These are phyloP conservation scores for Talaromyces sp. DNA, from an alignment of 2,329 filamentous ascomycete genomes.

Conservation along the genomic window DNA sequence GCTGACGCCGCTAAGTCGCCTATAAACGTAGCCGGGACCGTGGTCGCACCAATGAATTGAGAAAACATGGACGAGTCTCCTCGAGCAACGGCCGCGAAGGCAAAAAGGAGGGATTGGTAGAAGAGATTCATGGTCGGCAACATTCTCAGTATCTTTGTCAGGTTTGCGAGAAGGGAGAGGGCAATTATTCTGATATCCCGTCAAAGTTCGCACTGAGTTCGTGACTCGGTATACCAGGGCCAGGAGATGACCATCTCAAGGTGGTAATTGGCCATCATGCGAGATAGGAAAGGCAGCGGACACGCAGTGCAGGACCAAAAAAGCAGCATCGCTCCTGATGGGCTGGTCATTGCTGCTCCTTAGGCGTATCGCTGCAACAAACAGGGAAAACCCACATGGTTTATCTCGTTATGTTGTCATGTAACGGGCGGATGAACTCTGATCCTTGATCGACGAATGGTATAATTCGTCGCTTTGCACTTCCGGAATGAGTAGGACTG, in stretches of 20 bases:
- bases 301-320: background rate
- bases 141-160: background rate
- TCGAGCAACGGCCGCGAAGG: background rate
- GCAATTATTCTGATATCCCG: background rate
- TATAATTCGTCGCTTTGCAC: background rate
- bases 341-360: background rate
- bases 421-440: background rate
- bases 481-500: background rate
- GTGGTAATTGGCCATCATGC: background rate
- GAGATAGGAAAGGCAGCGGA: background rate
- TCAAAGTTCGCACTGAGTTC: background rate
- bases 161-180: background rate
- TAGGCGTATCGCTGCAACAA: background rate
- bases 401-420: background rate
- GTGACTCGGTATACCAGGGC: background rate
- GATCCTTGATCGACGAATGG: background rate
- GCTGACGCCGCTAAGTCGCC: background rate
- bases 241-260: background rate
- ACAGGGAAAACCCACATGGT: background rate
- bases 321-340: background rate
- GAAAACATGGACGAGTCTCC: slow-evolving; percentile 3
- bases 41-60: slow-evolving; percentile 4
- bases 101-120: background rate
- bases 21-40: background rate
- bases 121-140: background rate